A percentile compares a stretch with the other conserved stretches of the same genome.
Evolutionary conservation across 257 asterid genomes (phyloP).

Genomic region (Knoxia roxburghii): DNA sequence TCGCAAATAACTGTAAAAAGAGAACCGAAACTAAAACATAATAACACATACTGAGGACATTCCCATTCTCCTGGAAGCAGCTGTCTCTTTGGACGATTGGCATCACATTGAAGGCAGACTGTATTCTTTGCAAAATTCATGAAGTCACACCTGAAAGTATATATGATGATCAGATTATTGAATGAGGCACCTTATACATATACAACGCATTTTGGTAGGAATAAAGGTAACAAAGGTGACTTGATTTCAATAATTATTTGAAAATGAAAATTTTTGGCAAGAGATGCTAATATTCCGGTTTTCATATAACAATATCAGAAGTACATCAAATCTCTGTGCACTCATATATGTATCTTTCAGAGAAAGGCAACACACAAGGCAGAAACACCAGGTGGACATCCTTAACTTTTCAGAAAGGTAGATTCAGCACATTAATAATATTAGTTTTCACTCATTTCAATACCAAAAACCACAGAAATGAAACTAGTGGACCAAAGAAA

Average conservation of each 20-base stretch:
- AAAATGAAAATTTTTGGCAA: background rate
- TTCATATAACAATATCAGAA: background rate
- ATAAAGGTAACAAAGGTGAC: background rate
- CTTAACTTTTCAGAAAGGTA: background rate
- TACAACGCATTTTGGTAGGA: background rate
- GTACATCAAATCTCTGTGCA: background rate
- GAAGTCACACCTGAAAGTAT: slow-evolving; percentile 75
- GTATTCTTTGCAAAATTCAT: slow-evolving; percentile 95
- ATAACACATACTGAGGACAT: slow-evolving; percentile 70
- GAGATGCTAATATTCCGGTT: background rate
- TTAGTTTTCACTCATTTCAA: slow-evolving; percentile 1
- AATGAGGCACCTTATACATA: background rate
- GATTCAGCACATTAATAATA: background rate
- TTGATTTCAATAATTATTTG: background rate
- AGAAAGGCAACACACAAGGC: background rate
- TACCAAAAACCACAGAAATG: background rate
- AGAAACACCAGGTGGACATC: background rate
- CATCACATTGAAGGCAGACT: slow-evolving; percentile 88
- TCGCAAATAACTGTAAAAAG: background rate
- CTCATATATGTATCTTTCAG: background rate
- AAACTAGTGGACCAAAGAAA: background rate
- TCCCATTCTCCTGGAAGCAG: slow-evolving; percentile 99
- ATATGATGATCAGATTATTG: background rate
- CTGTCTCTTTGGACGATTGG: slow-evolving; percentile 94
- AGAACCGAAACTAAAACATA: background rate